Base-by-base conservation (phyloP, 2,329 filamentous ascomycete genomes). In the Bretziella fagacearum region DNA sequence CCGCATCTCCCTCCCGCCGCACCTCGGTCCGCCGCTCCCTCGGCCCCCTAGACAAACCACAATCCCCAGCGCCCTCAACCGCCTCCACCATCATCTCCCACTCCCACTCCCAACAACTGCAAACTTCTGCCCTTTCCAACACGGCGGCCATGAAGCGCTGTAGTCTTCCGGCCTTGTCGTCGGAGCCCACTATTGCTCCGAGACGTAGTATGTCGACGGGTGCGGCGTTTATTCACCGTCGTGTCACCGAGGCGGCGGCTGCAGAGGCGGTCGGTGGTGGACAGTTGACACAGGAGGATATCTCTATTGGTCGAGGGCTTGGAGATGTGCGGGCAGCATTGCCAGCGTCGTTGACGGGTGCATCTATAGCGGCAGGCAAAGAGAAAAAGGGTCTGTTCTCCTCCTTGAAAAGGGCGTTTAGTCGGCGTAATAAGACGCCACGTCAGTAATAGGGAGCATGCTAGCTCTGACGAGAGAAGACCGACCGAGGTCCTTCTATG, bases 171-270 rank as follows among this genome's bases (percentile, higher is more conserved):
- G 17, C 37, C 4, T 22, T 36, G 4, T 11, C 32, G 3, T 20
- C 36, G n/a, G 45, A 50, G 17, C 44, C 25, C n/a, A 35, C 17
- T 7, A n/a, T 20, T 37, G 7, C 20, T 40, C 54, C 54, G 13
- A 52, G 48, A 27, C 44, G 55, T 37, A 47, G 54, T n/a, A 40
- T 52, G 11, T 56, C 55, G 2, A 55, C 54, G 6, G 55, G 55
- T 2, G 55, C 55, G 1, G 55, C 54, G 3, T 56, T 55, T 35
- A 55, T 56, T 53, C 52, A 52, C 15, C 49, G 52, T 8, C 51
- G 55, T 5, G 47, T 47, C 8, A 23, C 42, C 2, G 41, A 36
- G 15, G 36, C 29, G 2, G 46, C 40, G 2, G 36, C 26, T 13
- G 48, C 22, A 8, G 42, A 37, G 11, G 22, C 22, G 11, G 29